Base-by-base conservation (phyloP, 441 rosid genomes). In the Daphne laureola region DNA sequence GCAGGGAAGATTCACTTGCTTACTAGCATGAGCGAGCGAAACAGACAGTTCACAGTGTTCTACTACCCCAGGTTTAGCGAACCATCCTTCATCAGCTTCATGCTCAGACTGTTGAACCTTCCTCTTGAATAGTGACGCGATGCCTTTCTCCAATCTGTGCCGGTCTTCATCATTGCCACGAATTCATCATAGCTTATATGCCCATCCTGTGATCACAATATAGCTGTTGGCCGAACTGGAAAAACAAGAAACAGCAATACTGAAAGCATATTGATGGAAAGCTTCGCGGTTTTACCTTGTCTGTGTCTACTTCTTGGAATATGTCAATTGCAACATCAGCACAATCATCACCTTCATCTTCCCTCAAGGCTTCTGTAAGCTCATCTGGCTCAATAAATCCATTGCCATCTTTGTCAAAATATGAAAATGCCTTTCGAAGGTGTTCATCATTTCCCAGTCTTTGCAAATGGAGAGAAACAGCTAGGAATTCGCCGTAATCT, bases 141-240 rank as follows among this genome's bases (percentile, higher is more conserved):
- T 14, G 96, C 99, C 69, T 94, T 94, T 71, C 99, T 87, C 99
- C 99, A 94, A 73, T 94, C 99, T 0, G 99, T 94, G 61, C 99
- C 99, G 0, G 97, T 87, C 75, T 82, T 94, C 99, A 94, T 94
- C 99, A 94, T 94, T 2, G 97, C 99, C 8, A 72, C 88, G 55
- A 94, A 94, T 78, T 94, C 99, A 48, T 90, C 94, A 14, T 83
- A 94, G 82, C 98, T 94, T 59, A 94, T 94, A 61, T 63, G 71
- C 26, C 99, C 99, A 46, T 94, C 99, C 99, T 94, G 80, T 59
- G 67, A 44, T 35, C 23, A 36, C 8, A 18, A 14, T 11, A 50
- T 21, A 57, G 16, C 17, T 14, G 42, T 31, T 46, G 41, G 58
- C 69, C 55, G 64, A 61, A 43, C 12, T 26, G 16, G 12, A 31